phyloP scores from a whole-genome alignment of 305 asterid species.

The Plantago rigida region DNA sequence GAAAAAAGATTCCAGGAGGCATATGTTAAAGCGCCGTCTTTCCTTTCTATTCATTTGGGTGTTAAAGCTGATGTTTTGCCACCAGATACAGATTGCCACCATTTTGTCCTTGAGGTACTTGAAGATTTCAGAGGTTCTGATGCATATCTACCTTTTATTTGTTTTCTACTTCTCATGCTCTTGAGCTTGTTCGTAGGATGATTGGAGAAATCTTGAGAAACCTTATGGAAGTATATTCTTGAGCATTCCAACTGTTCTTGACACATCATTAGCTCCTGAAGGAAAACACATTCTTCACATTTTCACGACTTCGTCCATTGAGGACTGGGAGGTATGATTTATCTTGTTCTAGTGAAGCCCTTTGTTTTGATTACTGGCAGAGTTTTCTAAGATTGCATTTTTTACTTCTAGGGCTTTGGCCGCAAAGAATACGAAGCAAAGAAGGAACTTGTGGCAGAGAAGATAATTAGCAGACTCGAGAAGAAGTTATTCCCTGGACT shows the following conservation, averaged over 20 bases:
- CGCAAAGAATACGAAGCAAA: slow-evolving; percentile 65
- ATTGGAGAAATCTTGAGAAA: slow-evolving; percentile 5
- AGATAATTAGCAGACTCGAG: slow-evolving; percentile 74
- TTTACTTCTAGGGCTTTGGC: slow-evolving; percentile 62
- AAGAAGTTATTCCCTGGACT: slow-evolving; percentile 82
- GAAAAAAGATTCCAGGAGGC: slow-evolving; percentile 82
- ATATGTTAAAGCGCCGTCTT: slow-evolving; percentile 90
- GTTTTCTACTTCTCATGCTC: slow-evolving; percentile 13
- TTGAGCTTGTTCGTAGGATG: slow-evolving; percentile 19
- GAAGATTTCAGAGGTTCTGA: slow-evolving; percentile 17
- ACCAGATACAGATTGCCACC: slow-evolving; percentile 85
- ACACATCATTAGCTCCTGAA: slow-evolving; percentile 80
- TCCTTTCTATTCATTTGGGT: slow-evolving; percentile 91
- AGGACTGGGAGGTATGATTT: slow-evolving; percentile 78
- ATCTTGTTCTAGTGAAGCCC: slow-evolving; percentile 15
- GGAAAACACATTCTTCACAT: slow-evolving; percentile 92
- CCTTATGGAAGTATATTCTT: slow-evolving; percentile 90
- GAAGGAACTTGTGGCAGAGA: slow-evolving; percentile 74
- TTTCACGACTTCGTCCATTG: slow-evolving; percentile 79
- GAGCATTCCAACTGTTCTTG: slow-evolving; percentile 96
- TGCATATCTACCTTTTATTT: background rate
- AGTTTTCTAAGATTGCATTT: slow-evolving; percentile 10
- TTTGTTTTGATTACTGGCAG: background rate
- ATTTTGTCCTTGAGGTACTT: slow-evolving; percentile 80
- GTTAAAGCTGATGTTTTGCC: slow-evolving; percentile 85